phyloP scores from a whole-genome alignment of 345 rosid species.

The Adansonia digitata region DNA sequence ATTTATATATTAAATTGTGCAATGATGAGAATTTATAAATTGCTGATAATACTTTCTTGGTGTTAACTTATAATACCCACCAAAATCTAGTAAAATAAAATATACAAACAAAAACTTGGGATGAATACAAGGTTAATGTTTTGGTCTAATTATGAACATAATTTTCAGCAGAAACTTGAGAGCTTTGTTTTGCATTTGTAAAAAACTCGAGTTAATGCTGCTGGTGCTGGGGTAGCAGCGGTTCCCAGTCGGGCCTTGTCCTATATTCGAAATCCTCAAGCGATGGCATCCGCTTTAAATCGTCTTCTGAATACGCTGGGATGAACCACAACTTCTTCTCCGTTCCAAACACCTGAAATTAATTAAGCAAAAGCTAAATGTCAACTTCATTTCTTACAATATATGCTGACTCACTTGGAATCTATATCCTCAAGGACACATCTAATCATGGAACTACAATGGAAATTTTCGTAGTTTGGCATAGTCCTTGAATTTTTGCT shows the following conservation, averaged over 20 bases:
- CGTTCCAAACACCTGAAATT: conserved; percentile 56
- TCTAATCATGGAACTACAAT: too few relatives aligned
- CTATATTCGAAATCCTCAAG: conserved; percentile 55
- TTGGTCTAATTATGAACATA: background rate
- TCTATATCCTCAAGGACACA: background rate
- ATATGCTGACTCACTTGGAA: background rate
- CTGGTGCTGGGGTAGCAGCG: too few relatives aligned
- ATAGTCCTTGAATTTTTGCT: too few relatives aligned
- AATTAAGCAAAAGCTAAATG: background rate
- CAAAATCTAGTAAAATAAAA: background rate
- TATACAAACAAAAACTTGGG: background rate
- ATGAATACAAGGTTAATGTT: background rate
- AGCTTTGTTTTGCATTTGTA: background rate
- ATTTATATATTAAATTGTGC: too few relatives aligned
- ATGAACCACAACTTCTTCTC: conserved; percentile 63
- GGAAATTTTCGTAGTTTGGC: too few relatives aligned
- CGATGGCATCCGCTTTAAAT: conserved; percentile 38
- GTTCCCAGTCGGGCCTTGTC: conserved; percentile 40
- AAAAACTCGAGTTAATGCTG: conserved; percentile 14
- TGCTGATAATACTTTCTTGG: background rate
- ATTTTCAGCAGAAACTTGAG: background rate
- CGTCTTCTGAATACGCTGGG: conserved; percentile 59
- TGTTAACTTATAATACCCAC: background rate
- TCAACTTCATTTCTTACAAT: background rate
- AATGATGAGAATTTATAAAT: too few relatives aligned